Base-by-base conservation (phyloP, 2,329 filamentous ascomycete genomes). In the Paracoccidioides brasiliensis region DNA sequence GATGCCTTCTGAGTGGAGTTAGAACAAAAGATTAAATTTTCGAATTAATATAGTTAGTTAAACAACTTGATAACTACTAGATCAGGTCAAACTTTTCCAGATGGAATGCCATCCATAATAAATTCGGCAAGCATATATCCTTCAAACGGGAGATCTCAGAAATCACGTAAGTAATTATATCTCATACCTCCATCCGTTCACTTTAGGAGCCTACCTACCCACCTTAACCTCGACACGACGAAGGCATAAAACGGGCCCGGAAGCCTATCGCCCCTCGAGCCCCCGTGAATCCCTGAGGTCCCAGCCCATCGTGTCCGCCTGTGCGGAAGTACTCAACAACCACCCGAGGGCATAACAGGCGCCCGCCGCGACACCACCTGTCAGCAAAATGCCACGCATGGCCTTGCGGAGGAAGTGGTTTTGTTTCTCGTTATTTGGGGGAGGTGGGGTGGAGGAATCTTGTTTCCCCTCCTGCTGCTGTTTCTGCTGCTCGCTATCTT, bases 261-360 rank as follows among this genome's bases (percentile, higher is more conserved):
- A 14, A 33, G 32, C 28, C 45, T 48, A 60, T 22, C 58, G 55
- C 10, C 55, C 56, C 48, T 58, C 58, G 22, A 60, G 42, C 14
- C 58, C 58, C 65, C 7, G 69, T 72, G 50, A 73, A 72, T 1
- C 62, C 71, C 52, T 70, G 66, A 28, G 69, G 66, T 2, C 71
- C 70, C 45, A 58, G 57, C 10, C 71, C 71, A 49, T 72, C 69
- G 42, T 64, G 42, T 0, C 71, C 71, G 5, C 71, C 71, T 10
- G 70, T 72, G 32, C 70, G 65, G 60, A 73, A 73, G 58, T 70
- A 73, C 58, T 74, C 71, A 9, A 58, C 61, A 4, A 71, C 65
- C 38, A 71, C 70, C 71, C 71, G 38, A 72, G 60, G 2, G 70
- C 70, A 62, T 74, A 74, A 55, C 68, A 74, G 4, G 69, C 69